A percentile compares a stretch with the other conserved stretches of the same genome.
Conservation (phyloP, 129 eudicot species). For the Scalesia atractyloides region DNA sequence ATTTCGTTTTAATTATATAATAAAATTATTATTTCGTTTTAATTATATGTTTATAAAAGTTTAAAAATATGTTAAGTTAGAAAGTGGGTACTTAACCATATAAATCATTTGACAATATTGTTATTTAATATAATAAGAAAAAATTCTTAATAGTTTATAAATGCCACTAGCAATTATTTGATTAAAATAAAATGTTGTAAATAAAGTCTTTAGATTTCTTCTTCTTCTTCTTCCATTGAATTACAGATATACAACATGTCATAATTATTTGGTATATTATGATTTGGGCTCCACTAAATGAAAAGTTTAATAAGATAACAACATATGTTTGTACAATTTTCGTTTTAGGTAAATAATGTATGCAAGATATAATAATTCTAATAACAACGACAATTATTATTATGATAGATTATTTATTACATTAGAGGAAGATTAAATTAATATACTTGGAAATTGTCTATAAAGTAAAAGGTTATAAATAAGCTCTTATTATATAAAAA, state of each 20-base stretch:
- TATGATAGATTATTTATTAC: neutral
- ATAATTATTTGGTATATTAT: neutral
- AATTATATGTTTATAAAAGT: neutral
- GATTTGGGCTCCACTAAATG: neutral
- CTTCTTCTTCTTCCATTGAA: neutral
- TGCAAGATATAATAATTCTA: neutral
- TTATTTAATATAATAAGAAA: neutral
- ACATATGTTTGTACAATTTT: neutral
- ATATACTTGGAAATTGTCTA: neutral
- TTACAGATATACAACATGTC: neutral
- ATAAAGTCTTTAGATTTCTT: neutral
- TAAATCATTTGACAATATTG: neutral
- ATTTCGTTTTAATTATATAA: neutral
- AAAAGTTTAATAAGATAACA: neutral
- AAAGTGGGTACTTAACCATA: neutral
- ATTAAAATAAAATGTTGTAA: neutral
- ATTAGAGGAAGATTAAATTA: neutral
- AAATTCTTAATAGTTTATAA: neutral
- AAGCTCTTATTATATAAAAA: neutral
- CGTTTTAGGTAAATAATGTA: neutral
- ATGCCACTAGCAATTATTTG: neutral
- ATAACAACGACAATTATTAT: neutral
- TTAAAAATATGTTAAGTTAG: neutral
- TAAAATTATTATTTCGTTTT: too few species aligned
- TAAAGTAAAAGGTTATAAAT: neutral